Evolutionary conservation across 441 rosid species (phyloP).

Genomic region (Gossypium schwendimanii): DNA sequence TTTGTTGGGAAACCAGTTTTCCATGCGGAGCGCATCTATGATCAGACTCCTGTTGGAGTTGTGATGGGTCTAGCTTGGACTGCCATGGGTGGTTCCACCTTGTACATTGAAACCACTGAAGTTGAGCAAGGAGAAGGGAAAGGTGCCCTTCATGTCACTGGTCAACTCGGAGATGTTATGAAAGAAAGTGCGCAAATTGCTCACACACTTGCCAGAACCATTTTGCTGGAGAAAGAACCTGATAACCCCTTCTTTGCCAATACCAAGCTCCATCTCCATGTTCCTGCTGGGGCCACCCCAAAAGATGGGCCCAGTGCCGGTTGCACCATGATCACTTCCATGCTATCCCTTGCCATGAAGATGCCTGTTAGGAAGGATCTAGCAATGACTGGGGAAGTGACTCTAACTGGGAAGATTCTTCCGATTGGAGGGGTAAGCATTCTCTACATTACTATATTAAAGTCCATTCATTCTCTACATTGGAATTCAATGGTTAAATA

Average conservation of each 20-base stretch:
- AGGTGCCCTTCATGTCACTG: constrained; percentile 69
- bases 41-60: constrained; percentile 79
- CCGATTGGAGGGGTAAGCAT: constrained; percentile 87
- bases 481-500: too few relatives aligned
- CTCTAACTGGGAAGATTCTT: constrained; percentile 74
- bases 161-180: constrained; percentile 92
- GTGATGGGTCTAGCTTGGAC: constrained; percentile 99
- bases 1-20: constrained; percentile 95
- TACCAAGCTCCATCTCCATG: constrained; percentile 84
- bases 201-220: constrained; percentile 68
- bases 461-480: too few relatives aligned
- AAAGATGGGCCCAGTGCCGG: constrained; percentile 98
- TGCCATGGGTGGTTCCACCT: constrained; percentile 92
- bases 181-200: constrained; percentile 94
- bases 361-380: constrained; percentile 66
- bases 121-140: constrained; percentile 77
- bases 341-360: constrained; percentile 81
- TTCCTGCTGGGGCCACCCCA: constrained; percentile 88
- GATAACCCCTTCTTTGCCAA: constrained; percentile 58
- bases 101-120: constrained; percentile 73
- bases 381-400: constrained; percentile 96
- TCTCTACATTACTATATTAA: too few relatives aligned
- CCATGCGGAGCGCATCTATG: constrained; percentile 73
- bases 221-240: constrained; percentile 57
- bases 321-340: constrained; percentile 85